These are phyloP conservation scores for Nitzschia sp. DNA, from an alignment of 108 stramenopile species.

Conservation along the genomic window DNA sequence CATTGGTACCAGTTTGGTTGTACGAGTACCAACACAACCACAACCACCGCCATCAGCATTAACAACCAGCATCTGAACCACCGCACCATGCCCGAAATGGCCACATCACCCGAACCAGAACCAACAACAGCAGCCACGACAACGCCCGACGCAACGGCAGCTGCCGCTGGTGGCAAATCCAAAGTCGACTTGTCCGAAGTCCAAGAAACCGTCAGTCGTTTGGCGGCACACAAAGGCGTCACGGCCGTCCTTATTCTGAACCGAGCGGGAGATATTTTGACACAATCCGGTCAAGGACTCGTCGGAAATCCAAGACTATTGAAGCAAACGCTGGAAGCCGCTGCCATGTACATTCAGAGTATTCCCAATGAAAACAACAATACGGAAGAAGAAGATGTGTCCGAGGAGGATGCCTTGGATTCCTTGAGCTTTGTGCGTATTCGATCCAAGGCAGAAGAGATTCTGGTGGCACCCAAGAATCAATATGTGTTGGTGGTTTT, in stretches of 20 bases:
- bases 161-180: neutral
- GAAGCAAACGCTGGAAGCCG: slow-evolving; percentile 36
- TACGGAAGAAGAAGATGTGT: neutral
- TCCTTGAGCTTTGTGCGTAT: slow-evolving; percentile 39
- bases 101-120: neutral
- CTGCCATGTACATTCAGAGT: slow-evolving; percentile 29
- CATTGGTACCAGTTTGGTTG: too few relatives aligned
- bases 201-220: slow-evolving; percentile 46
- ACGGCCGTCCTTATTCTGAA: slow-evolving; percentile 44
- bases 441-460: slow-evolving; percentile 38
- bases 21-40: too few relatives aligned
- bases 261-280: slow-evolving; percentile 38
- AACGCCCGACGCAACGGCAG: neutral
- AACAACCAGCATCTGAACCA: too few relatives aligned
- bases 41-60: too few relatives aligned
- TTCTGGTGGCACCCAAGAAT: slow-evolving; percentile 44
- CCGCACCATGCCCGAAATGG: neutral
- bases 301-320: slow-evolving; percentile 31
- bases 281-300: slow-evolving; percentile 17
- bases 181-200: slow-evolving; percentile 39
- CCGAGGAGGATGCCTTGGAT: slow-evolving; percentile 6
- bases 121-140: neutral
- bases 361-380: slow-evolving; percentile 16
- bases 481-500: slow-evolving; percentile 40
- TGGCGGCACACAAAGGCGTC: slow-evolving; percentile 46